Conservation (phyloP, 2,329 filamentous ascomycete species). For the Fusarium nodosum region DNA sequence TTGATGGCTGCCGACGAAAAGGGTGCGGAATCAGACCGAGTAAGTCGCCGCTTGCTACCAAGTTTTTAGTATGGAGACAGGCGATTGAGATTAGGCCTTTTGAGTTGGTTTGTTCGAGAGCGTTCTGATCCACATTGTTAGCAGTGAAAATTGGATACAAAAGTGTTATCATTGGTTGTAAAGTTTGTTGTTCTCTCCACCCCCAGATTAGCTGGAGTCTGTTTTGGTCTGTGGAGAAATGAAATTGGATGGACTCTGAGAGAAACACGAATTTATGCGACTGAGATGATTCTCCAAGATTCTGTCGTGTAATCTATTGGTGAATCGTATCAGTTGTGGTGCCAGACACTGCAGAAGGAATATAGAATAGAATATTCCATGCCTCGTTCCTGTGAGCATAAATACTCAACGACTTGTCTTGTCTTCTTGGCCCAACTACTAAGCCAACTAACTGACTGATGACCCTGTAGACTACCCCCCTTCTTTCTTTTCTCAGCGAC, state of each 20-base stretch:
- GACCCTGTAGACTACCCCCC: background rate
- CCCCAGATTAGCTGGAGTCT: conserved; percentile 24
- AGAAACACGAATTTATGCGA: conserved; percentile 2
- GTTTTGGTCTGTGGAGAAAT: conserved; percentile 22
- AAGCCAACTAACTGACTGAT: background rate
- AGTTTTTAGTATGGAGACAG: background rate
- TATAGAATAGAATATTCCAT: background rate
- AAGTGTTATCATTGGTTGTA: background rate
- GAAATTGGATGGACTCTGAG: conserved; percentile 17
- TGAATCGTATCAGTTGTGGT: background rate
- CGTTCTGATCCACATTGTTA: conserved; percentile 23
- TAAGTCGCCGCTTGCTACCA: background rate
- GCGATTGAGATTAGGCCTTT: background rate
- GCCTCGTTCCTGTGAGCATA: accelerated
- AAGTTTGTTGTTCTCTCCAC: background rate
- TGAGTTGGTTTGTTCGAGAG: conserved; percentile 16
- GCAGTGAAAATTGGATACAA: conserved; percentile 1
- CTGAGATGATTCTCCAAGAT: conserved; percentile 21
- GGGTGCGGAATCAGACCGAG: conserved; percentile 2
- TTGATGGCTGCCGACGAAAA: background rate
- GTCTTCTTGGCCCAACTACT: too few species aligned
- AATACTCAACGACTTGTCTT: background rate
- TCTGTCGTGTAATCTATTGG: background rate
- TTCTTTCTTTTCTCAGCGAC: background rate
- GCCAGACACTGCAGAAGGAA: background rate